Base-by-base conservation (phyloP, 306 rosid species). In the Vachellia collinsii region DNA sequence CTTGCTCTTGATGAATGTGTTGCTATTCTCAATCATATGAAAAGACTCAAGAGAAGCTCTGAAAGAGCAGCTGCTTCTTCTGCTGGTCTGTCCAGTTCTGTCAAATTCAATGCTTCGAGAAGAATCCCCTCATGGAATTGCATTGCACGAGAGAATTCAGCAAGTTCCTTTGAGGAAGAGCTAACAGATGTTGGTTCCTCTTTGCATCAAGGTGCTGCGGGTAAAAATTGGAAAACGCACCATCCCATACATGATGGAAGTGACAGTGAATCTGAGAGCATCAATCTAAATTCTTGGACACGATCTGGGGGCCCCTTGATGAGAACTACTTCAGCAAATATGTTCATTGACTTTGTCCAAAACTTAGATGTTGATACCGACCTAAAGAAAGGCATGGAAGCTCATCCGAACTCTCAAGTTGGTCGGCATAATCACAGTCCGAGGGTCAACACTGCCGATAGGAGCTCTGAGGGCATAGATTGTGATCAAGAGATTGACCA, bases 81-180 rank as follows among this genome's bases (percentile, higher is more conserved):
- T 79, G 75, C 93, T 73, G 88, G 96, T 75, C 77, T 90, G 70
- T 25, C 89, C 62, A 86, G 69, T 69, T 77, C 92, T 1, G 84
- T 77, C 77, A 92, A 51, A 81, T 90, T 95, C 85, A 91, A 79
- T 77, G 97, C 90, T 77, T 90, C 99, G 3, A 87, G 83, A 87
- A 89, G 99, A 90, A 95, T 95, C 64, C 99, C 99, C 38, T 95
- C 99, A 6, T 95, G 98, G 99, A 95, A 95, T 79, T 88, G 97
- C 91, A 87, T 95, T 16, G 99, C 97, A 7, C 90, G 99, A 78
- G 99, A 95, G 90, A 95, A 92, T 82, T 95, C 99, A 16, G 78
- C 90, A 1, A 94, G 99, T 17, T 95, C 99, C 48, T 91, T 95
- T 3, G 99, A 93, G 71, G 98, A 94, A 10, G 91, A 88, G 72